Conservation (phyloP, 306 rosid species). For the Ceratonia siliqua region DNA sequence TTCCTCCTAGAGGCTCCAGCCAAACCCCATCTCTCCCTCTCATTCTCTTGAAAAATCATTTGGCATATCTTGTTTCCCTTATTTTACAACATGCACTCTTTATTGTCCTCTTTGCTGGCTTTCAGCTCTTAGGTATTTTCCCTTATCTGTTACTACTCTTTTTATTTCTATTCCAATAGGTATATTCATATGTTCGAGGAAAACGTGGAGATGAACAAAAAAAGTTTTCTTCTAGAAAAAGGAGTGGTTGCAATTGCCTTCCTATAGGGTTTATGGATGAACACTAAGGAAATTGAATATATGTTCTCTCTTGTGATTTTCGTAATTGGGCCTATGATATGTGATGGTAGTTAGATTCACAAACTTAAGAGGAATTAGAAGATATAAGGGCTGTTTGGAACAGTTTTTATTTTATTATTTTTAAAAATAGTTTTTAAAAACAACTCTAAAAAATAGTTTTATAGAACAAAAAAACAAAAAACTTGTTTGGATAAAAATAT, state of each 20-base stretch:
- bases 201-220: not conserved
- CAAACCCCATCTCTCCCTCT: no score
- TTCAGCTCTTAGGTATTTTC: slow-evolving; percentile 54
- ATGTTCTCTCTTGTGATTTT: not conserved
- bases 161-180: not conserved
- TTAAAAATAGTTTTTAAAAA: no score
- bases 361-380: not conserved
- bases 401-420: no score
- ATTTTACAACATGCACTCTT: slow-evolving; percentile 61
- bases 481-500: no score
- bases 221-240: not conserved
- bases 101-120: slow-evolving; percentile 63
- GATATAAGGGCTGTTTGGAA: no score
- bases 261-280: not conserved
- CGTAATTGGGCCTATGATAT: not conserved
- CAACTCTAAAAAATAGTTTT: no score
- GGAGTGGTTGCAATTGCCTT: not conserved
- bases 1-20: no score
- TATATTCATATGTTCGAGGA: not conserved
- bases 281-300: not conserved
- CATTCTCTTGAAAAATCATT: no score
- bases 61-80: no score
- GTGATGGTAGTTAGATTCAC: not conserved
- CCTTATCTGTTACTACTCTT: no score
- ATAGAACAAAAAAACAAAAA: no score